Conservation (phyloP, 805 yeast genomes). For the Sugiyamaella lignohabitans region DNA sequence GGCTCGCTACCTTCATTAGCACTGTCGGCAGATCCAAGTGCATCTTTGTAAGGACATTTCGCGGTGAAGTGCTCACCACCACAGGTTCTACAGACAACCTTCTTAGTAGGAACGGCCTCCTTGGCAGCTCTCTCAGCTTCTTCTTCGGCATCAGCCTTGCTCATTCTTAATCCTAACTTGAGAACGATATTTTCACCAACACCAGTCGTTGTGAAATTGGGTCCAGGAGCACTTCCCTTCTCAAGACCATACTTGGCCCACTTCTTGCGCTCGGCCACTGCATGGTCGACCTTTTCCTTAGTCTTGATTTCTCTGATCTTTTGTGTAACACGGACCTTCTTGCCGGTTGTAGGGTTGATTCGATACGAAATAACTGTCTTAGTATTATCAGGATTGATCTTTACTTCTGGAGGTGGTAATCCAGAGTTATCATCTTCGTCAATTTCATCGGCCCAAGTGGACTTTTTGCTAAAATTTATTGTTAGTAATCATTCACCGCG, state of each 20-base stretch:
- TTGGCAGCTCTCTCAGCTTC: conserved; percentile 39
- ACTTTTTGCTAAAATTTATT: conserved; percentile 6
- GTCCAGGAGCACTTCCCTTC: conserved; percentile 67
- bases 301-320: conserved; percentile 69
- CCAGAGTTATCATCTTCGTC: conserved; percentile 42
- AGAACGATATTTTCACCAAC: conserved; percentile 78
- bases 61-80: conserved; percentile 89
- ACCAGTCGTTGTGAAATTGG: conserved; percentile 81
- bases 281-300: conserved; percentile 74
- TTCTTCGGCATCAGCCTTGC: conserved; percentile 63
- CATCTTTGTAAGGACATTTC: conserved; percentile 93
- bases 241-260: conserved; percentile 90
- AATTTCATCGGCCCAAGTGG: conserved; percentile 62
- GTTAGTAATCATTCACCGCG: too few species aligned
- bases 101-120: conserved; percentile 42
- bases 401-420: conserved; percentile 66
- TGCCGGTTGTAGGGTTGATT: conserved; percentile 61
- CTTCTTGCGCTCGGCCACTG: conserved; percentile 77
- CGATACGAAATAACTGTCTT: conserved; percentile 78
- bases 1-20: conserved; percentile 35
- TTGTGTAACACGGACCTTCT: conserved; percentile 83
- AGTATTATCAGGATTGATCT: conserved; percentile 78
- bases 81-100: conserved; percentile 78
- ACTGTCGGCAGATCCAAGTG: conserved; percentile 53
- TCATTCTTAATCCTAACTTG: conserved; percentile 48